These are phyloP conservation scores for Herpetomonas tarakana DNA, from an alignment of 208 protist genomes.

Conservation along the genomic window DNA sequence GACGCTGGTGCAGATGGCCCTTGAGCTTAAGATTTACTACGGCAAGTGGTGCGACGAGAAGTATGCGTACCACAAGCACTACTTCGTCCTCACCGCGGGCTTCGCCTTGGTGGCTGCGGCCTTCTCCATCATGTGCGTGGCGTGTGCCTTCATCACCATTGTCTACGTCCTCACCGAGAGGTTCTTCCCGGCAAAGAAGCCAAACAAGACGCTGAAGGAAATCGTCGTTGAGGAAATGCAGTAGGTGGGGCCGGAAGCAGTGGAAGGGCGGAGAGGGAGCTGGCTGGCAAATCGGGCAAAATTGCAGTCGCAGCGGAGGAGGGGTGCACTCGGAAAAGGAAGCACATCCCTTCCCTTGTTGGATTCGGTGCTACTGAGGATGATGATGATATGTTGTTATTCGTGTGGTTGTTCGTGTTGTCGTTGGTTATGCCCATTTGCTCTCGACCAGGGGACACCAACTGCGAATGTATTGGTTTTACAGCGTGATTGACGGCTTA, in stretches of 20 bases:
- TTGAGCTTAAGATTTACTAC: slow-evolving; percentile 69
- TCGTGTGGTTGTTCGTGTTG: too few species aligned
- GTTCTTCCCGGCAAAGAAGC: slow-evolving; percentile 46
- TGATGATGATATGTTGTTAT: too few species aligned
- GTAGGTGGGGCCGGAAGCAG: slow-evolving; percentile 7
- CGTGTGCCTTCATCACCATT: slow-evolving; percentile 29
- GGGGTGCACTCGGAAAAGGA: too few species aligned
- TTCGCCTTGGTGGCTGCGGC: slow-evolving; percentile 48
- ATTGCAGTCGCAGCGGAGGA: neutral
- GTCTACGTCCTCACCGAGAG: slow-evolving; percentile 33
- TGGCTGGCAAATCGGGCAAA: neutral
- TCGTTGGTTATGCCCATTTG: too few species aligned
- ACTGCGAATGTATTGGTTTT: too few species aligned
- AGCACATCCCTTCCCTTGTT: too few species aligned
- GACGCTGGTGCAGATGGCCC: slow-evolving; percentile 39
- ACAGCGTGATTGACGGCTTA: too few species aligned
- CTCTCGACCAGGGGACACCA: too few species aligned
- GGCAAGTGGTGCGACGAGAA: slow-evolving; percentile 47
- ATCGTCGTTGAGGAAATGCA: slow-evolving; percentile 31
- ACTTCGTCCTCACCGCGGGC: slow-evolving; percentile 54
- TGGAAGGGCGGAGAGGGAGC: slow-evolving; percentile 1
- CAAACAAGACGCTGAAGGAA: slow-evolving; percentile 35
- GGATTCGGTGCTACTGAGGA: too few species aligned
- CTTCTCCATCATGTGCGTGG: slow-evolving; percentile 43
- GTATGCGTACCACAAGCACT: slow-evolving; percentile 45